phyloP scores from a whole-genome alignment of 441 rosid genomes.

The Codiaeum variegatum region DNA sequence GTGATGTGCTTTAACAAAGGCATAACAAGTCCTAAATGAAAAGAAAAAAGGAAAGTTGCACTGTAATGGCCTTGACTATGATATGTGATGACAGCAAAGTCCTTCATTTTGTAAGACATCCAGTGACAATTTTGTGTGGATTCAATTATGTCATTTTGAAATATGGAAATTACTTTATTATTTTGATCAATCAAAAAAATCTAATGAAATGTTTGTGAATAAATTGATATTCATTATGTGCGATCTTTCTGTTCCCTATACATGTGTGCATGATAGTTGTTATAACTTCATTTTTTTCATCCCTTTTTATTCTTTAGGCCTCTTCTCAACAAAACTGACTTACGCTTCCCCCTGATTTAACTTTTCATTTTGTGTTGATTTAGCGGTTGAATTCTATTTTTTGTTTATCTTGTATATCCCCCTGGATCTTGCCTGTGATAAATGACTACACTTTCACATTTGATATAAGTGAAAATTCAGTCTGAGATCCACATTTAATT shows the following conservation, averaged over 20 bases:
- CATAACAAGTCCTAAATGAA: neutral
- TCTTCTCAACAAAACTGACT: constrained; percentile 2
- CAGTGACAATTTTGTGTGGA: neutral
- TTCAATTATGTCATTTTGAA: neutral
- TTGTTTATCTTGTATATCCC: neutral
- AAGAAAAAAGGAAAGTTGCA: neutral
- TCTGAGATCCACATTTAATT: no score
- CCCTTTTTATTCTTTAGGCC: neutral
- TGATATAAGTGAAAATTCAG: no score
- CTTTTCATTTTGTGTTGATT: neutral
- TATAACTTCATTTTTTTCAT: no score
- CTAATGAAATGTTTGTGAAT: neutral
- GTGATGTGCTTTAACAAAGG: neutral
- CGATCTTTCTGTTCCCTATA: no score
- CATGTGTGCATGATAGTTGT: no score
- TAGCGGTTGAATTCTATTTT: neutral
- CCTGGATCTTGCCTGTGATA: no score
- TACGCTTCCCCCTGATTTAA: neutral
- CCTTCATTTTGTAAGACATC: neutral
- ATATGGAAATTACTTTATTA: neutral
- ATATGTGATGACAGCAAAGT: neutral
- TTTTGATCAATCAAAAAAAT: neutral
- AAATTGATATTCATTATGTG: neutral
- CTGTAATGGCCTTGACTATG: neutral
- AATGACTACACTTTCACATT: no score